Percentiles rank a stretch among this genome's conserved stretches.
These are phyloP conservation scores for Grosmannia penicillata DNA, from an alignment of 2,329 filamentous ascomycete genomes.

Conservation along the genomic window DNA sequence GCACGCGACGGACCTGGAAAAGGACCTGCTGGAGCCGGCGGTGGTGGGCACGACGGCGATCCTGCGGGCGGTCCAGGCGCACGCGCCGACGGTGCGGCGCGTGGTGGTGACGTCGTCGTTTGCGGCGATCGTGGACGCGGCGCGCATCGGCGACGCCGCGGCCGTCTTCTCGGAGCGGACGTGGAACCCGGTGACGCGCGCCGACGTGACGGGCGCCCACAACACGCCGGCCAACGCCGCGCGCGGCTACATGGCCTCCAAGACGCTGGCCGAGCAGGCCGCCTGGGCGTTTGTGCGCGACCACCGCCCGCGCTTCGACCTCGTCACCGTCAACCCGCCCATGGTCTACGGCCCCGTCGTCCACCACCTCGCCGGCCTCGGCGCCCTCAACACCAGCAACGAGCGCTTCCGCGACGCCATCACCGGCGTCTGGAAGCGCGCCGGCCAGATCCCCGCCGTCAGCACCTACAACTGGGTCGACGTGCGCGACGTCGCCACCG, in stretches of 20 bases:
- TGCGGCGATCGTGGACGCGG: constrained; percentile 31
- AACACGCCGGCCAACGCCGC: constrained; percentile 12
- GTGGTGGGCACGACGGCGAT: constrained; percentile 51
- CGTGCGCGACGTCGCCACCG: constrained; percentile 38
- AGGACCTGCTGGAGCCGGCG: constrained; percentile 42
- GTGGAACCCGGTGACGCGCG: constrained; percentile 33
- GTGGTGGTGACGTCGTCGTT: constrained; percentile 50
- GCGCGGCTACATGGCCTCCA: constrained; percentile 34
- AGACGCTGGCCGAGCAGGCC: constrained; percentile 35
- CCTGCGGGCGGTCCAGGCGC: constrained; percentile 50
- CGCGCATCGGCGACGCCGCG: constrained; percentile 20
- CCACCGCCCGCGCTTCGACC: constrained; percentile 30
- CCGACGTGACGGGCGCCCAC: constrained; percentile 19
- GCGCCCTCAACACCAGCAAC: constrained; percentile 21
- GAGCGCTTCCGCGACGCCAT: constrained; percentile 25
- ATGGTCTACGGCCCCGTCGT: constrained; percentile 38
- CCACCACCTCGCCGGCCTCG: constrained; percentile 29
- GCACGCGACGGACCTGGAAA: constrained; percentile 32
- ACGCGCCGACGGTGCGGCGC: constrained; percentile 47
- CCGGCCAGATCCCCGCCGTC: constrained; percentile 21
- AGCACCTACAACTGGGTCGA: constrained; percentile 36
- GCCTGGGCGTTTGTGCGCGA: constrained; percentile 34
- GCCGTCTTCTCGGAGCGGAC: constrained; percentile 25
- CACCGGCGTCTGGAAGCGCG: constrained; percentile 31
- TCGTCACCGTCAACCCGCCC: constrained; percentile 39